phyloP scores from a whole-genome alignment of 2,329 filamentous ascomycete species.

The Cadophora gregata region DNA sequence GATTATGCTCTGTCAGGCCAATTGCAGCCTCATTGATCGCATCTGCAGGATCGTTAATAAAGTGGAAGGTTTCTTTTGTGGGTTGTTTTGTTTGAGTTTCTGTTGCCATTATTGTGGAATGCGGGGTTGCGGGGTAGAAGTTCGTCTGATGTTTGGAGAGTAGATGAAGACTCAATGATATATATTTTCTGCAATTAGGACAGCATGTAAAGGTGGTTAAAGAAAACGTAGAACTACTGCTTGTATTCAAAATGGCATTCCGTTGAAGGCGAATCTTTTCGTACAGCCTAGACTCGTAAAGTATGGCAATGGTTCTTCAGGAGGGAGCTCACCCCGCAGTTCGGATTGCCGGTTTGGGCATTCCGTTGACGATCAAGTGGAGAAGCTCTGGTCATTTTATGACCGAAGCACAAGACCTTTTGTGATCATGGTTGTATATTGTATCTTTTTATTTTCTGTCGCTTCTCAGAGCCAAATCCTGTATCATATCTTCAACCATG shows the following conservation, averaged over 20 bases:
- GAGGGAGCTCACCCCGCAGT: slow-evolving; percentile 28
- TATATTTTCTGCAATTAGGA: too few species aligned
- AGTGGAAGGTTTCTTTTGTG: slow-evolving; percentile 38
- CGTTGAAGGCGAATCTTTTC: neutral
- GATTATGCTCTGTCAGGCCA: slow-evolving; percentile 36
- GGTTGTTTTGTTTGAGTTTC: slow-evolving; percentile 32
- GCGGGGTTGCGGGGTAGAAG: slow-evolving; percentile 30
- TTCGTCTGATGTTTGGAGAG: neutral
- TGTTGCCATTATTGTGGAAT: slow-evolving; percentile 31
- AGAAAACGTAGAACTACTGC: too few species aligned
- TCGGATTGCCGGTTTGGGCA: slow-evolving; percentile 29
- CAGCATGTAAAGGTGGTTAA: too few species aligned
- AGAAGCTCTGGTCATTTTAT: slow-evolving; percentile 11
- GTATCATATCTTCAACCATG: slow-evolving; percentile 25
- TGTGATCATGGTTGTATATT: neutral
- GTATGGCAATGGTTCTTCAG: neutral
- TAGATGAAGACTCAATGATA: neutral
- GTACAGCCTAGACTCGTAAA: slow-evolving; percentile 1
- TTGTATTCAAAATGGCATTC: neutral
- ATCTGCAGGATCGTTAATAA: slow-evolving; percentile 38
- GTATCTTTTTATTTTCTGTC: neutral
- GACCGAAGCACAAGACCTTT: slow-evolving; percentile 2
- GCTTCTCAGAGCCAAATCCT: neutral
- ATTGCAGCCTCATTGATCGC: slow-evolving; percentile 39
- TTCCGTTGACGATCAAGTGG: slow-evolving; percentile 17